These are phyloP conservation scores for Apophysomyces trapeziformis DNA, from an alignment of 371 early-diverging fungal genomes.

Conservation along the genomic window DNA sequence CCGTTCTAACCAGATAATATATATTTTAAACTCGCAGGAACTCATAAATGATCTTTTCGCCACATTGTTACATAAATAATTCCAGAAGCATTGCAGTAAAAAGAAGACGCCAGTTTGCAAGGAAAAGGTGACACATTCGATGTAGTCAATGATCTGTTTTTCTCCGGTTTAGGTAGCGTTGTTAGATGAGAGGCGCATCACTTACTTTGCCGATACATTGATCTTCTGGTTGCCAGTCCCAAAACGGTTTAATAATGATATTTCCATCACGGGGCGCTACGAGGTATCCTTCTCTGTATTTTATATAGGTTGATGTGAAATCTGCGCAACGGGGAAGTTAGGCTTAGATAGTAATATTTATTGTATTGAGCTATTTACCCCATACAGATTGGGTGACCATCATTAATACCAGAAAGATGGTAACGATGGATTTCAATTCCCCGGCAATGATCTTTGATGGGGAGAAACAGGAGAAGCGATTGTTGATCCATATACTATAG, in stretches of 20 bases:
- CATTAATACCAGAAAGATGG: constrained; percentile 43
- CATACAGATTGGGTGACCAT: constrained; percentile 43
- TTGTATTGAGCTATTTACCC: constrained; percentile 28
- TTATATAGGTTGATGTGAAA: constrained; percentile 50
- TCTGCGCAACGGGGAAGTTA: constrained; percentile 22
- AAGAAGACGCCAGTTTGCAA: constrained; percentile 34
- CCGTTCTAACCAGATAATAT: constrained; percentile 36
- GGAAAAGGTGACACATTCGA: constrained; percentile 30
- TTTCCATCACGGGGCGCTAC: constrained; percentile 16
- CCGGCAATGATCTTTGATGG: constrained; percentile 39
- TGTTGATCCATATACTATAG: constrained; percentile 36
- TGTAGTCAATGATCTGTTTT: constrained; percentile 29
- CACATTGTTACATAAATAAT: constrained; percentile 35
- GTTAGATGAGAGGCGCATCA: not conserved
- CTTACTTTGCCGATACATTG: constrained; percentile 37
- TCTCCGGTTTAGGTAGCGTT: not conserved
- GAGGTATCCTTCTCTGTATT: constrained; percentile 48
- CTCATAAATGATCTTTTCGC: constrained; percentile 38
- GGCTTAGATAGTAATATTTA: not conserved
- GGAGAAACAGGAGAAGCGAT: constrained; percentile 41
- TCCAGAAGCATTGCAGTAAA: constrained; percentile 42
- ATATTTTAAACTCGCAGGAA: constrained; percentile 37
- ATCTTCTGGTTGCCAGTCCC: constrained; percentile 39
- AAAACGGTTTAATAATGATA: constrained; percentile 41
- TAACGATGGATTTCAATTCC: constrained; percentile 51